These are phyloP conservation scores for Penicillium coffeae DNA, from an alignment of 495 filamentous ascomycete species.

Conservation along the genomic window DNA sequence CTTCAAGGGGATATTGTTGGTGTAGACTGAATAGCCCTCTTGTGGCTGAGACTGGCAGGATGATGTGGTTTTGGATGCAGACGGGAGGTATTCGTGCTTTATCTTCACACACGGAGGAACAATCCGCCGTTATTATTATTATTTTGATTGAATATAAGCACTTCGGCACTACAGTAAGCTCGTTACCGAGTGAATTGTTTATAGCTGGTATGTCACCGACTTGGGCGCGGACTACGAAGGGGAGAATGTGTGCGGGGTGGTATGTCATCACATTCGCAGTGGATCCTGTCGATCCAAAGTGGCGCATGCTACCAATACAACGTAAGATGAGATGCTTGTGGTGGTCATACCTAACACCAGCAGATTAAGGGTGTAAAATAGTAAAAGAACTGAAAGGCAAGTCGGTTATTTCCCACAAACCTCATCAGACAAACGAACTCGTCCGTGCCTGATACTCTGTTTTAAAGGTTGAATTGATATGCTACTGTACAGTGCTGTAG, in stretches of 20 bases:
- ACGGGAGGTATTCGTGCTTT: slow-evolving; percentile 4
- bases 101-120: slow-evolving; percentile 5
- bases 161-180: not conserved
- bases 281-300: slow-evolving; percentile 1
- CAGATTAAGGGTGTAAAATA: slow-evolving; percentile 5
- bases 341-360: slow-evolving; percentile 7
- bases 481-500: not conserved
- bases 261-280: slow-evolving; percentile 5
- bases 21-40: slow-evolving; percentile 5
- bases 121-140: slow-evolving; percentile 2
- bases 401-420: not conserved
- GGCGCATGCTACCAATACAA: slow-evolving; percentile 3
- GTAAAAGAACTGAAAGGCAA: not conserved
- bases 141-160: slow-evolving; percentile 1
- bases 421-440: slow-evolving; percentile 2
- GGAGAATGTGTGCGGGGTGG: not conserved
- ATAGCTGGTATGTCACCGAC: slow-evolving; percentile 5
- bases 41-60: slow-evolving; percentile 1
- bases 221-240: slow-evolving; percentile 1
- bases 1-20: slow-evolving; percentile 5
- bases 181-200: not conserved
- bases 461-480: not conserved
- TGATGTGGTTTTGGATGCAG: slow-evolving; percentile 6
- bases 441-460: not conserved
- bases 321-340: slow-evolving; percentile 1